Base-by-base conservation (phyloP, 306 rosid genomes). In the Urtica urens region DNA sequence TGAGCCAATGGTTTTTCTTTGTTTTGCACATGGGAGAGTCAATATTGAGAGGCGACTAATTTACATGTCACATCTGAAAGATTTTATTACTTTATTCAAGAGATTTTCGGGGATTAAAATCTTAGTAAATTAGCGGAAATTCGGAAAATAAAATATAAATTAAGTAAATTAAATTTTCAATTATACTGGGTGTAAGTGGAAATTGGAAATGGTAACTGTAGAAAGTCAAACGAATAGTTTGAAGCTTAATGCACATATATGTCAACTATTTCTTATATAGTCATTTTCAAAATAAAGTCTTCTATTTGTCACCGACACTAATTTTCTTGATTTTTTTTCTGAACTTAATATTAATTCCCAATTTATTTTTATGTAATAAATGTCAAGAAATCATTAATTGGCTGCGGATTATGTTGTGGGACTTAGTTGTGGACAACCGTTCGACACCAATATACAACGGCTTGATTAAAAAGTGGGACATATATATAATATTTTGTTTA, bases 11-110 rank as follows among this genome's bases (percentile, higher is more conserved):
- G 58, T 49, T 51, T 44, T 16, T 48, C 40, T 37, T 51, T 54
- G 28, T n/a, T n/a, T 3, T 23, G 70, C 92, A 72, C 83, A 84
- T 70, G 83, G 73, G 29, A 18, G 14, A 12, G 49, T 22, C 30
- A 3, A 12, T 34, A 43, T 33, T 13, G 0, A 59, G n/a, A n/a
- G n/a, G 31, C 58, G 61, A 23, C 38, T 12, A 17, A 18, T 0
- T 65, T 67, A 76, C 80, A 63, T 80, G 59, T 77, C 81, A 67
- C 48, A 10, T 0, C 52, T 45, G 7, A 13, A 43, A 27, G 40
- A 35, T 35, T 51, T 29, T 17, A 29, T 49, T 49, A 19, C 28
- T 49, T 20, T 18, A 10, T 5, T 49, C 5, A 2, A 18, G 5
- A 19, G 17, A 24, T 54, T 11, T 23, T 52, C 31, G 44, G 20